A percentile compares a stretch with the other conserved stretches of the same genome.
Evolutionary conservation across 148 eudicot genomes (phyloP).

Genomic region (Persicaria tinctoria): DNA sequence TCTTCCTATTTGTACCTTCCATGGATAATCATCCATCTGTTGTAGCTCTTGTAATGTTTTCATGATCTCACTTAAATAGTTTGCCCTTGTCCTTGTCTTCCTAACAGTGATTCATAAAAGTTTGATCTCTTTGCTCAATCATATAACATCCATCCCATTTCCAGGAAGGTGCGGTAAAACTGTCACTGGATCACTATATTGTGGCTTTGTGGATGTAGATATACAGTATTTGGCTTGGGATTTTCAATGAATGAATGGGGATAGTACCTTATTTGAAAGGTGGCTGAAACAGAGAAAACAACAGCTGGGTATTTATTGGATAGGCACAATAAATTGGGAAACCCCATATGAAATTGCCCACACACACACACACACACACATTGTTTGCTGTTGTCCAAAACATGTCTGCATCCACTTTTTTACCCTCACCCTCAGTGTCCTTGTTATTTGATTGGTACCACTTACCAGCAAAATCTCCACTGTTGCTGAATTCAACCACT

Average conservation of each 20-base stretch:
- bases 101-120: not conserved
- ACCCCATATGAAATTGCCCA: not conserved
- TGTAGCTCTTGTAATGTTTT: not conserved
- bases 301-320: conserved; percentile 5
- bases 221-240: not conserved
- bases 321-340: not conserved
- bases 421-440: not conserved
- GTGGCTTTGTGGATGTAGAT: not conserved
- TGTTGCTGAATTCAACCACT: conserved; percentile 2
- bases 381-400: not conserved
- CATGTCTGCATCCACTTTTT: not conserved
- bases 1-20: not conserved
- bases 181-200: conserved; percentile 1
- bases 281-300: not conserved
- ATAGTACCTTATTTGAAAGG: conserved; percentile 5
- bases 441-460: conserved; percentile 9
- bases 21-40: not conserved
- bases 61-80: not conserved
- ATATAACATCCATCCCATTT: not conserved
- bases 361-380: not conserved
- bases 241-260: conserved; percentile 1
- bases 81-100: not conserved
- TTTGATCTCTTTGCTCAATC: not conserved
- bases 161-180: conserved; percentile 1
- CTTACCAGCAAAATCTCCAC: conserved; percentile 1